These are phyloP conservation scores for Saturnispora gosingensis DNA, from an alignment of 805 yeast genomes.

Conservation along the genomic window DNA sequence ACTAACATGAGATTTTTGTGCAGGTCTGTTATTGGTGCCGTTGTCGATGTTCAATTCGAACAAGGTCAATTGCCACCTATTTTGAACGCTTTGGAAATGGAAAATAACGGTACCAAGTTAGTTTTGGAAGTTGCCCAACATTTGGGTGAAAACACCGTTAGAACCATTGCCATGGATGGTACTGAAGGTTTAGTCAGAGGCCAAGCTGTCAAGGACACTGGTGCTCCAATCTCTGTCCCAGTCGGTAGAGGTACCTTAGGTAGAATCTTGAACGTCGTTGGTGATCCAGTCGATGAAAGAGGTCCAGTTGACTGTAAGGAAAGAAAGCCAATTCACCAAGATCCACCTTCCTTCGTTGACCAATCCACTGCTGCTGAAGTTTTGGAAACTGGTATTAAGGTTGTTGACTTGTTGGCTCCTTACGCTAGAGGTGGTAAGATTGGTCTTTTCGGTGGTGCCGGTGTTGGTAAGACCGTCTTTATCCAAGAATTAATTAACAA, in stretches of 20 bases:
- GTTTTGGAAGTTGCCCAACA: slow-evolving; percentile 99
- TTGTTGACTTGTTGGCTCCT: slow-evolving; percentile 97
- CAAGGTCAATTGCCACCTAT: slow-evolving; percentile 96
- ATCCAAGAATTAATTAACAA: slow-evolving; percentile 99
- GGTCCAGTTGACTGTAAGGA: slow-evolving; percentile 92
- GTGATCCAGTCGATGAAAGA: slow-evolving; percentile 99
- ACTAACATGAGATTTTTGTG: slow-evolving; percentile 17
- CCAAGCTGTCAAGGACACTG: slow-evolving; percentile 83
- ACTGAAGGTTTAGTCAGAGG: slow-evolving; percentile 99
- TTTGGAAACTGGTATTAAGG: slow-evolving; percentile 99
- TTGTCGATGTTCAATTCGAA: slow-evolving; percentile 97
- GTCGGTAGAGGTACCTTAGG: slow-evolving; percentile 99
- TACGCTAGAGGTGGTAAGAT: slow-evolving; percentile 99
- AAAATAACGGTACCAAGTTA: slow-evolving; percentile 59
- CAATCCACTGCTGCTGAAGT: slow-evolving; percentile 98
- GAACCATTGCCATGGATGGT: slow-evolving; percentile 99
- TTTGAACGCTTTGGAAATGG: slow-evolving; percentile 90
- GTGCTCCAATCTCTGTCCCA: slow-evolving; percentile 97
- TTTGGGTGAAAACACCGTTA: slow-evolving; percentile 99
- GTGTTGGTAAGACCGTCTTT: slow-evolving; percentile 99
- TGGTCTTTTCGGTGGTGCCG: slow-evolving; percentile 99
- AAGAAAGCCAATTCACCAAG: slow-evolving; percentile 98
- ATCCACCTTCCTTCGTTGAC: slow-evolving; percentile 92
- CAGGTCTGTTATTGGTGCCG: slow-evolving; percentile 98
- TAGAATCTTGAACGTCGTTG: slow-evolving; percentile 95